Percentiles rank a stretch among this genome's conserved stretches.
These are phyloP conservation scores for Capsicum baccatum DNA, from an alignment of 257 asterid genomes.

Conservation along the genomic window DNA sequence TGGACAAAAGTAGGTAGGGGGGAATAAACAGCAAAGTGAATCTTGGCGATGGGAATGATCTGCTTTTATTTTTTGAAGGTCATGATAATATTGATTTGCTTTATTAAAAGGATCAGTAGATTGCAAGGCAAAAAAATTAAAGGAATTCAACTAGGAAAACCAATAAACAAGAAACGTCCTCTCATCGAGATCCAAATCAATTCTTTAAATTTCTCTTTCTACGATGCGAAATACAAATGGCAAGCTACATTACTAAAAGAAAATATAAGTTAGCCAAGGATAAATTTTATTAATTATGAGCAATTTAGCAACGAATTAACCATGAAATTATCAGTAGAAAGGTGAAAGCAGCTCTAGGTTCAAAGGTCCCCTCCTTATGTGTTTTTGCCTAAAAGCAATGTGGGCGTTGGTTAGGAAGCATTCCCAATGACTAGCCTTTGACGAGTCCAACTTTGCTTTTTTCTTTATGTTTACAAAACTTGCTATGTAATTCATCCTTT, in stretches of 20 bases:
- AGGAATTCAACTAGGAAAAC: not conserved
- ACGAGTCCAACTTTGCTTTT: conserved; percentile 49
- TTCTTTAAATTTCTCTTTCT: not conserved
- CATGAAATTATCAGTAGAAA: not conserved
- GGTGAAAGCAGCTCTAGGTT: not conserved
- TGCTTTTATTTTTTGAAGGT: conserved; percentile 30
- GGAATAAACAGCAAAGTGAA: conserved; percentile 42
- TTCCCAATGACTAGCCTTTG: conserved; percentile 56
- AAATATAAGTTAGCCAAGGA: too few species aligned
- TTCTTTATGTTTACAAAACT: conserved; percentile 3
- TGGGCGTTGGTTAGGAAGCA: conserved; percentile 9
- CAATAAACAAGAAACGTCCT: conserved; percentile 5
- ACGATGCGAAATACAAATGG: not conserved
- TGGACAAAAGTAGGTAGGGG: not conserved
- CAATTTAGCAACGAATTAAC: too few species aligned
- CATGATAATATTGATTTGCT: conserved; percentile 38
- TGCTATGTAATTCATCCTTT: not conserved
- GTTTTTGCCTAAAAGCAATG: conserved; percentile 36
- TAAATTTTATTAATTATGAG: too few species aligned
- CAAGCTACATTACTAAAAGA: not conserved
- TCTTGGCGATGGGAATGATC: conserved; percentile 38
- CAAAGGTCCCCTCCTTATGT: not conserved
- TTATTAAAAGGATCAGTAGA: conserved; percentile 36
- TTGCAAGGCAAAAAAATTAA: not conserved
- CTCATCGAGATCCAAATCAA: not conserved